These are phyloP conservation scores for Cyberlindnera galapagoensis DNA, from an alignment of 805 yeast genomes.

Conservation along the genomic window DNA sequence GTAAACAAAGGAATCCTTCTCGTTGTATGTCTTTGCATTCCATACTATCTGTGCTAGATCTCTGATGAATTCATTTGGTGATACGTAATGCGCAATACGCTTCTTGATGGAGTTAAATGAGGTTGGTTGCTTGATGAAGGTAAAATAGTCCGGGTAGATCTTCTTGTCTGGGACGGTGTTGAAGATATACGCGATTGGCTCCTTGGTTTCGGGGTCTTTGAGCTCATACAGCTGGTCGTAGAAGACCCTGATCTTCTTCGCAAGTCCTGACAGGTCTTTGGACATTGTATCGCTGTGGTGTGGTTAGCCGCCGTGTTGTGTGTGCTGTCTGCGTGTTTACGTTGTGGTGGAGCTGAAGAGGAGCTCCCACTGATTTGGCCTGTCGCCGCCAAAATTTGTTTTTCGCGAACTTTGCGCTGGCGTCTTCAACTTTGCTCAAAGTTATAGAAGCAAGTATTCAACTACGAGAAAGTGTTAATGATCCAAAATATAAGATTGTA, in stretches of 20 bases:
- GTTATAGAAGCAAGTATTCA: too few species aligned
- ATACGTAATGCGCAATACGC: conserved; percentile 47
- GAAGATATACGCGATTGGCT: conserved; percentile 48
- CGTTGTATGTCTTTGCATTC: conserved; percentile 85
- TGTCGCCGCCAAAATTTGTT: too few species aligned
- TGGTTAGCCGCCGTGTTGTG: too few species aligned
- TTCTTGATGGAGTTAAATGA: conserved; percentile 69
- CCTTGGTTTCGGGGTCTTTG: conserved; percentile 31
- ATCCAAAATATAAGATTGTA: too few species aligned
- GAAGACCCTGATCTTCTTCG: conserved; percentile 20
- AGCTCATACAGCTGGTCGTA: conserved; percentile 36
- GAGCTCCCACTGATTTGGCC: too few species aligned
- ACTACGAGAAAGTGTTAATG: too few species aligned
- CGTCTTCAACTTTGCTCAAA: too few species aligned
- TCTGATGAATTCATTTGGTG: conserved; percentile 61
- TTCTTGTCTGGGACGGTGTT: conserved; percentile 68
- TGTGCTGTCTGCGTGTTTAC: neutral
- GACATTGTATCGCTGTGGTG: conserved; percentile 9
- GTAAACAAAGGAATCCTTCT: conserved; percentile 59
- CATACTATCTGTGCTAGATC: conserved; percentile 83
- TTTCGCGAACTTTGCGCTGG: too few species aligned
- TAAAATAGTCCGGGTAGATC: conserved; percentile 70
- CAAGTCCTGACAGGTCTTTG: conserved; percentile 12
- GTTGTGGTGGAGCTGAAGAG: neutral
- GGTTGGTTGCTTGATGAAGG: conserved; percentile 71